phyloP scores from a whole-genome alignment of 805 yeast species.

The Zygotorulaspora florentina region DNA sequence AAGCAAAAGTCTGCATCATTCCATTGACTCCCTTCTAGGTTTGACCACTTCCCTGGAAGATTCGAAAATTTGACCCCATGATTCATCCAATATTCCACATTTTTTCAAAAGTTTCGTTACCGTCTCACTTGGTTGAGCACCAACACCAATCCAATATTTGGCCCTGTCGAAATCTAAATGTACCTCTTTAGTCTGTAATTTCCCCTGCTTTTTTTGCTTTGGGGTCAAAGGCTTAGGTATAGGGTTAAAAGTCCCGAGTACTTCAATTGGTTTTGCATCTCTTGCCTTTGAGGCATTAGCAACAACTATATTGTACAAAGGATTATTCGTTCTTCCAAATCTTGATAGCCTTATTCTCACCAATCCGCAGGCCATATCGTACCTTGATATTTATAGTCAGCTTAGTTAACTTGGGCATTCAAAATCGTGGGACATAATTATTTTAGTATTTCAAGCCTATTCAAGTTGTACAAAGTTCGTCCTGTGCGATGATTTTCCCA shows the following conservation, averaged over 20 bases:
- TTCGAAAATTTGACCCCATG: slow-evolving; percentile 24
- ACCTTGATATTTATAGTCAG: neutral
- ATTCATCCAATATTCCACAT: slow-evolving; percentile 51
- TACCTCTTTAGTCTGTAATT: slow-evolving; percentile 68
- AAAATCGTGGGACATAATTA: no score
- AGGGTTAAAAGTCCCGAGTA: slow-evolving; percentile 90
- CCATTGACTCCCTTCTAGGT: slow-evolving; percentile 25
- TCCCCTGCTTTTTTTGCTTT: slow-evolving; percentile 50
- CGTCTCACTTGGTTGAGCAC: slow-evolving; percentile 88
- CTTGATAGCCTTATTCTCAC: slow-evolving; percentile 88
- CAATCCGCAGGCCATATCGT: slow-evolving; percentile 47
- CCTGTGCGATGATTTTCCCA: neutral
- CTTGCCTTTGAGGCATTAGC: slow-evolving; percentile 72
- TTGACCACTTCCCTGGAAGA: slow-evolving; percentile 20
- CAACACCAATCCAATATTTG: slow-evolving; percentile 95
- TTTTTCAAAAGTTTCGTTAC: slow-evolving; percentile 73
- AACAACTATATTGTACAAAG: slow-evolving; percentile 89
- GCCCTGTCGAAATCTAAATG: slow-evolving; percentile 82
- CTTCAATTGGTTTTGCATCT: slow-evolving; percentile 87
- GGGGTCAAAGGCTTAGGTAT: slow-evolving; percentile 60
- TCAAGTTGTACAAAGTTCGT: neutral
- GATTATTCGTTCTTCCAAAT: slow-evolving; percentile 84
- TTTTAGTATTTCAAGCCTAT: neutral
- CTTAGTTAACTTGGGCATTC: no score
- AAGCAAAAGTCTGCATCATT: slow-evolving; percentile 7